Evolutionary conservation across 169 alveolate genomes (phyloP), one percentile per base, ranked within the genome.

Genomic region (Perkinsus olseni): DNA sequence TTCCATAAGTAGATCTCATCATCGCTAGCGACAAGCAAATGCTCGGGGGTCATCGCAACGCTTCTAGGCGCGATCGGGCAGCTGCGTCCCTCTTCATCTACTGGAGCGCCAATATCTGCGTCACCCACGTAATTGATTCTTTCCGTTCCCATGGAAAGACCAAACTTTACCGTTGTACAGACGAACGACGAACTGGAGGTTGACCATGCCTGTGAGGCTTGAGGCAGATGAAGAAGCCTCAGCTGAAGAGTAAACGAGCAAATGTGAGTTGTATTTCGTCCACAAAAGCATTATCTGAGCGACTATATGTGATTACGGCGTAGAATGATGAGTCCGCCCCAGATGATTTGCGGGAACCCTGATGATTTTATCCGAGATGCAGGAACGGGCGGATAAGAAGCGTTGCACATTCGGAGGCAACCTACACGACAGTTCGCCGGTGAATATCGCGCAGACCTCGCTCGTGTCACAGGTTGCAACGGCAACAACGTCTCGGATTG

Each of bases 1-100:
- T 97, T 96, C 99, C 99, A 97, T 37, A 96, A 95, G 93, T 97
- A 97, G 21, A 97, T 96, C 92, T 95, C 96, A 92, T 97, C 97
- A n/a, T 95, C 95, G 95, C 95, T 94, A 39, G 96, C 94, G 24
- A 97, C 96, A 3, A 96, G 95, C 24, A 96, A 95, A 92, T 97
- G 98, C 92, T 98, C 97, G 39, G 95, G 95, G 90, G 97, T 97
- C 98, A 97, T 96, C 21, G 97, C 95, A 28, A 95, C 96, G 92
- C 92, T 96, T 92, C 93, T 94, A 3, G 82, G 82, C 1, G 17
- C 82, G 31, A 62, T 3, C 98, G 98, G 91, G 96, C 97, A 48
- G 97, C 96, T 40, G 96, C 96, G 39, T 96, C 96, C 39, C 94
- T 90, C 94, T 96, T 97, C 39, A 95, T 95, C 92, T 96, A 95